Evolutionary conservation across 1,284 basidiomycete genomes (phyloP).

Genomic region (Paramarasmius palmivorus): DNA sequence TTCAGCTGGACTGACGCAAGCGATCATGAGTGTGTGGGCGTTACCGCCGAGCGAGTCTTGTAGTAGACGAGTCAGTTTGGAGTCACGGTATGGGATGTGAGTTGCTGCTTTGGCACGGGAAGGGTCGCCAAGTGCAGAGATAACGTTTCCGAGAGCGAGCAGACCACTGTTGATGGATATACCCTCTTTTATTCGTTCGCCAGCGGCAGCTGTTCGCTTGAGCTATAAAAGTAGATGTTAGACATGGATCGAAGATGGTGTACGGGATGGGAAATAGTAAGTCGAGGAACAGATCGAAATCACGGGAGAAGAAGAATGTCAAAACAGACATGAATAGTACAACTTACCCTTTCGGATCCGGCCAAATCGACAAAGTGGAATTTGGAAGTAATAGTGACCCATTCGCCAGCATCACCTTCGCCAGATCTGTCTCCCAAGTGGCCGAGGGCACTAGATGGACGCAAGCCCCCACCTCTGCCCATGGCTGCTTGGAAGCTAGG

Average conservation of each 20-base stretch:
- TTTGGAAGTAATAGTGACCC: constrained; percentile 91
- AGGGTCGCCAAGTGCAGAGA: constrained; percentile 97
- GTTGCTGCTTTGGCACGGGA: constrained; percentile 74
- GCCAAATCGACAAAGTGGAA: constrained; percentile 99
- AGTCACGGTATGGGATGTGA: constrained; percentile 96
- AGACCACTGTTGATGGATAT: constrained; percentile 98
- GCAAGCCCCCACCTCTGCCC: constrained; percentile 60
- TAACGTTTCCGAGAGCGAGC: constrained; percentile 96
- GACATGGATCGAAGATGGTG: constrained; percentile 11
- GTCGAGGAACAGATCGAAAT: not conserved
- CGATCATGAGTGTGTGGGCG: constrained; percentile 98
- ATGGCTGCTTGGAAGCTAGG: constrained; percentile 76
- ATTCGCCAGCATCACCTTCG: constrained; percentile 70
- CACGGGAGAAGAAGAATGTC: not conserved
- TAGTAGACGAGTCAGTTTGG: constrained; percentile 89
- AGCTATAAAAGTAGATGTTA: constrained; percentile 49
- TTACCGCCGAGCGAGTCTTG: constrained; percentile 99
- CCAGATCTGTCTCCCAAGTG: constrained; percentile 49
- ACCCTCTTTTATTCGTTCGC: constrained; percentile 96
- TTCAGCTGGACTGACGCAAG: constrained; percentile 94
- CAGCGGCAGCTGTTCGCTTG: constrained; percentile 90
- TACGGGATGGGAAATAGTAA: not conserved
- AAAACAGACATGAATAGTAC: not conserved
- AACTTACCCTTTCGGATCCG: constrained; percentile 87
- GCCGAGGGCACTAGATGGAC: constrained; percentile 77